Evolutionary conservation across 805 yeast genomes (phyloP).

Genomic region (Schizosaccharomyces osmophilus): DNA sequence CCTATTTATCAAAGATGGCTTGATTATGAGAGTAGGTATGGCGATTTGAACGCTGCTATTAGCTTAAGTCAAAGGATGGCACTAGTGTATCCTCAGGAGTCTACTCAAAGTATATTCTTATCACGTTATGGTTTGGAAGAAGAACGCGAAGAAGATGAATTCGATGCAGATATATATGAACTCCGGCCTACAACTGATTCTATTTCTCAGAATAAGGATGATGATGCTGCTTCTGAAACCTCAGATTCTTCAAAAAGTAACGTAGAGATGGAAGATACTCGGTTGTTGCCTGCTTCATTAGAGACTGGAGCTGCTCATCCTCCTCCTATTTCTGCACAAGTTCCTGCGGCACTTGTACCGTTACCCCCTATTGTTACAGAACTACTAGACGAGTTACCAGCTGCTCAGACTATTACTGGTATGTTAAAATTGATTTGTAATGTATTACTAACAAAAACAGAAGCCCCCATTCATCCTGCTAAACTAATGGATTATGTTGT

Average conservation of each 20-base stretch:
- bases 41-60: slow-evolving; percentile 42
- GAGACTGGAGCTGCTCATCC: background rate
- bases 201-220: background rate
- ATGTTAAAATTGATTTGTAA: background rate
- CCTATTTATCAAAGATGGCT: slow-evolving; percentile 34
- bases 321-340: background rate
- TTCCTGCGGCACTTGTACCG: background rate
- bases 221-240: background rate
- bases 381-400: background rate
- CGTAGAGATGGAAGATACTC: slow-evolving; percentile 4
- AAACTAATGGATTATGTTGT: background rate
- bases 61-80: slow-evolving; percentile 42
- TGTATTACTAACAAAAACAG: background rate
- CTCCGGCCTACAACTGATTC: background rate
- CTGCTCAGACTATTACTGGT: background rate
- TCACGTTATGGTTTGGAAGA: slow-evolving; percentile 13
- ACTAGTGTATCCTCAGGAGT: slow-evolving; percentile 40
- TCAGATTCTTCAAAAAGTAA: slow-evolving; percentile 5
- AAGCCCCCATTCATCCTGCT: background rate
- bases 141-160: background rate
- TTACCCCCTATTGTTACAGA: background rate
- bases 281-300: slow-evolving; percentile 1
- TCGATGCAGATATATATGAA: background rate
- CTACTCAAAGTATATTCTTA: slow-evolving; percentile 16
- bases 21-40: slow-evolving; percentile 41